Conservation (phyloP, 2,329 filamentous ascomycete genomes). For the Tolypocladium sp. region DNA sequence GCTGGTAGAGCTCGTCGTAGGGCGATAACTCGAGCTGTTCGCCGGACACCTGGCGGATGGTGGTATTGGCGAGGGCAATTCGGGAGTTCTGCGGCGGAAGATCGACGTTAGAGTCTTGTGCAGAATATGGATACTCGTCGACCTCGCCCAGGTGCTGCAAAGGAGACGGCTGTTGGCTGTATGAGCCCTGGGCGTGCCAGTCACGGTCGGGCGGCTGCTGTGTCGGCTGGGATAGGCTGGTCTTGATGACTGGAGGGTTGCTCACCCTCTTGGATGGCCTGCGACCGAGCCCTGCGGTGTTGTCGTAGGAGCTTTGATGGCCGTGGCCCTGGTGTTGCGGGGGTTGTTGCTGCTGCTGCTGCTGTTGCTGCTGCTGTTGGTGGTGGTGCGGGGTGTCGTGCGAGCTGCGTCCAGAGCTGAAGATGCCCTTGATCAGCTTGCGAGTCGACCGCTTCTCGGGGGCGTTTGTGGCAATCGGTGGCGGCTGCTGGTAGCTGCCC, state of each 20-base stretch:
- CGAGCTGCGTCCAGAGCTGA: slow-evolving; percentile 25
- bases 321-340: slow-evolving; percentile 10
- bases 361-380: slow-evolving; percentile 10
- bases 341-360: neutral
- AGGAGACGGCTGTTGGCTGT: slow-evolving; percentile 24
- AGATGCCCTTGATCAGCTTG: slow-evolving; percentile 45
- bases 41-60: slow-evolving; percentile 38
- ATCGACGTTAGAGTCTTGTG: slow-evolving; percentile 30
- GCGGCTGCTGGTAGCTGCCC: slow-evolving; percentile 21
- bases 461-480: slow-evolving; percentile 14
- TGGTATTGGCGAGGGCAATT: slow-evolving; percentile 20
- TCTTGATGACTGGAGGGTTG: slow-evolving; percentile 35
- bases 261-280: slow-evolving; percentile 50
- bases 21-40: slow-evolving; percentile 32
- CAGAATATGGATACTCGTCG: slow-evolving; percentile 24
- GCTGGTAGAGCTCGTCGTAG: slow-evolving; percentile 31
- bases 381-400: slow-evolving; percentile 15
- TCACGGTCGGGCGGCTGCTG: slow-evolving; percentile 8
- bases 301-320: slow-evolving; percentile 34
- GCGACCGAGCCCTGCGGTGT: slow-evolving; percentile 38
- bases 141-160: slow-evolving; percentile 34
- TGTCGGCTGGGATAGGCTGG: slow-evolving; percentile 21
- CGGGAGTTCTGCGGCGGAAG: slow-evolving; percentile 30
- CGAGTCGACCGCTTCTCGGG: slow-evolving; percentile 41
- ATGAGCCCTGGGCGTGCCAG: slow-evolving; percentile 10